phyloP scores from a whole-genome alignment of 441 rosid genomes.

The Brassica hybrid region DNA sequence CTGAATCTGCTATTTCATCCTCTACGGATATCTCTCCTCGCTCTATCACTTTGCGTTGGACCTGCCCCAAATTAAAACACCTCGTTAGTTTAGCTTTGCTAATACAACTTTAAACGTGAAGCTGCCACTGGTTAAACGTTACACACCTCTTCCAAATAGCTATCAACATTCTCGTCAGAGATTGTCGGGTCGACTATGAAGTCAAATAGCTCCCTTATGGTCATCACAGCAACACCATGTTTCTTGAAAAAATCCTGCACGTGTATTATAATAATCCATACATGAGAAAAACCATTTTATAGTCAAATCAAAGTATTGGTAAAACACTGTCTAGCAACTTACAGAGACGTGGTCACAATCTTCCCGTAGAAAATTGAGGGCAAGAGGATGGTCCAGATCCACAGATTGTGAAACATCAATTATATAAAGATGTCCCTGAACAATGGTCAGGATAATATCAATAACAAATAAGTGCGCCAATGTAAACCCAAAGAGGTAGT shows the following conservation, averaged over 20 bases:
- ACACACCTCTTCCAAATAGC: conserved; percentile 85
- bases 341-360: conserved; percentile 93
- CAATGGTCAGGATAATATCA: conserved; percentile 24
- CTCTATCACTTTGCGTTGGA: conserved; percentile 69
- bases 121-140: background rate
- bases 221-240: conserved; percentile 94
- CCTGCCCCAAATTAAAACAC: conserved; percentile 46
- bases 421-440: conserved; percentile 84
- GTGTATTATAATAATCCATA: background rate
- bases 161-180: conserved; percentile 72
- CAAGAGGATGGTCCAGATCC: conserved; percentile 94
- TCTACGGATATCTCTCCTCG: conserved; percentile 81
- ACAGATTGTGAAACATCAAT: conserved; percentile 96
- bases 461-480: background rate
- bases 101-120: background rate
- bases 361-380: conserved; percentile 89
- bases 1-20: conserved; percentile 93
- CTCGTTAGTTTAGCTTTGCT: background rate
- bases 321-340: conserved; percentile 38
- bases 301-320: conserved; percentile 2
- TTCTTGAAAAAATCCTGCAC: conserved; percentile 86
- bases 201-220: conserved; percentile 87
- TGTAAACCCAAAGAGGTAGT: background rate
- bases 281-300: conserved; percentile 12
- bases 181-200: conserved; percentile 91